A percentile compares a stretch with the other conserved stretches of the same genome.
Evolutionary conservation across 2,329 filamentous ascomycete species (phyloP).

Genomic region (Fusarium concolor): DNA sequence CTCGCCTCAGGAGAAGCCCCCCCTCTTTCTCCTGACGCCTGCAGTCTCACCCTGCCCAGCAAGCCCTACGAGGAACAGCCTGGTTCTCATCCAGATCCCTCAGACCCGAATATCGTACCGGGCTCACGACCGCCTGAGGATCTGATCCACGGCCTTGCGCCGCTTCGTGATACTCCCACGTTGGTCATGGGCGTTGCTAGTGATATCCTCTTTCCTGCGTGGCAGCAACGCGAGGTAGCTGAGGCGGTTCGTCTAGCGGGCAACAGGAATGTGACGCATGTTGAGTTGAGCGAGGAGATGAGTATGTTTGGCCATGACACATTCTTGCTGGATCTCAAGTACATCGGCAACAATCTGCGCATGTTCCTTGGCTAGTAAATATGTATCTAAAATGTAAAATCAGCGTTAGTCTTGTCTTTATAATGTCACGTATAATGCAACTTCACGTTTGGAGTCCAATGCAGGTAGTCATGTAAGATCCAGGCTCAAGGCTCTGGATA

Average conservation of each 20-base stretch:
- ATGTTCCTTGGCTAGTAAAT: conserved; percentile 74
- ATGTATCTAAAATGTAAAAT: conserved; percentile 1
- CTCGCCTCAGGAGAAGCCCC: conserved; percentile 67
- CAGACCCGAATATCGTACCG: conserved; percentile 42
- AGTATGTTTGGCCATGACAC: conserved; percentile 97
- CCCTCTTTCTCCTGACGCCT: conserved; percentile 58
- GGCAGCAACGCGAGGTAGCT: conserved; percentile 96
- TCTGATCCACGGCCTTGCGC: conserved; percentile 78
- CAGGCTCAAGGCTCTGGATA: conserved; percentile 16
- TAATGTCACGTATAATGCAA: background rate
- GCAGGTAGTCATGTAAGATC: conserved; percentile 23
- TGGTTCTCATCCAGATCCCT: conserved; percentile 55
- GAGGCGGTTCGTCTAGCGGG: conserved; percentile 81
- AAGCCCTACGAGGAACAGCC: conserved; percentile 88
- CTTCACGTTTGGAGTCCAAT: background rate
- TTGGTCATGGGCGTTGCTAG: conserved; percentile 94
- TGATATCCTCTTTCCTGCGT: conserved; percentile 96
- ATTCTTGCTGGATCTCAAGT: conserved; percentile 90
- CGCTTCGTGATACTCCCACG: conserved; percentile 80
- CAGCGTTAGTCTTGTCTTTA: background rate
- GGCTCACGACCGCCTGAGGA: conserved; percentile 76
- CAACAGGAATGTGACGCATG: conserved; percentile 84
- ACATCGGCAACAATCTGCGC: conserved; percentile 86
- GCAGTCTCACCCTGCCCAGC: conserved; percentile 85
- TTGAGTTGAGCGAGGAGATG: conserved; percentile 93